phyloP scores from a whole-genome alignment of 2,329 filamentous ascomycete genomes.

The Phyllosticta ampelicida region DNA sequence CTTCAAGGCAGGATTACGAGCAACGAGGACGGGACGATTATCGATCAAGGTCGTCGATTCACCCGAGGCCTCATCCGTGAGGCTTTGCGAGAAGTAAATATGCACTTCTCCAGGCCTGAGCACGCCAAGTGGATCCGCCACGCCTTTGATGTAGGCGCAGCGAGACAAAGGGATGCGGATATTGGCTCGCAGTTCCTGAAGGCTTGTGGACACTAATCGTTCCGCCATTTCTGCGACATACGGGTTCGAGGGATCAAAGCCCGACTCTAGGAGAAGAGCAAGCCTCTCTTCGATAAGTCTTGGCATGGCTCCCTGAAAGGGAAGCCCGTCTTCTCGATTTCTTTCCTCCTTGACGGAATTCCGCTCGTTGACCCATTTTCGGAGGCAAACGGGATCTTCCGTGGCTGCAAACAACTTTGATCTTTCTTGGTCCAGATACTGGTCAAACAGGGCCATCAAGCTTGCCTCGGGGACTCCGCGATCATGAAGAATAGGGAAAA shows the following conservation, averaged over 20 bases:
- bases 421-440: constrained; percentile 43
- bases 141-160: constrained; percentile 55
- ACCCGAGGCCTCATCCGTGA: constrained; percentile 42
- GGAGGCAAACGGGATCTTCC: constrained; percentile 39
- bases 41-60: constrained; percentile 42
- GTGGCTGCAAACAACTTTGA: constrained; percentile 43
- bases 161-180: constrained; percentile 51
- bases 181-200: constrained; percentile 42
- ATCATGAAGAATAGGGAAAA: constrained; percentile 57
- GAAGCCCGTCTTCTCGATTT: constrained; percentile 14
- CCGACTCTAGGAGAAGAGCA: constrained; percentile 30
- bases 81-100: constrained; percentile 53
- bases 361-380: constrained; percentile 41
- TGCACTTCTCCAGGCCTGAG: constrained; percentile 57
- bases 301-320: constrained; percentile 21
- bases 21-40: constrained; percentile 52
- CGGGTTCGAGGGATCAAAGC: constrained; percentile 45
- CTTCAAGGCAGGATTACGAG: constrained; percentile 58
- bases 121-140: constrained; percentile 53
- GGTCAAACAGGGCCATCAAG: constrained; percentile 41
- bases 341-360: constrained; percentile 20
- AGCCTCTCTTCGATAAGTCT: constrained; percentile 17
- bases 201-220: constrained; percentile 41
- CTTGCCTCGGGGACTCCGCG: constrained; percentile 38
- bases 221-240: constrained; percentile 41